These are phyloP conservation scores for Gardenia jasminoides DNA, from an alignment of 257 asterid genomes.

Conservation along the genomic window DNA sequence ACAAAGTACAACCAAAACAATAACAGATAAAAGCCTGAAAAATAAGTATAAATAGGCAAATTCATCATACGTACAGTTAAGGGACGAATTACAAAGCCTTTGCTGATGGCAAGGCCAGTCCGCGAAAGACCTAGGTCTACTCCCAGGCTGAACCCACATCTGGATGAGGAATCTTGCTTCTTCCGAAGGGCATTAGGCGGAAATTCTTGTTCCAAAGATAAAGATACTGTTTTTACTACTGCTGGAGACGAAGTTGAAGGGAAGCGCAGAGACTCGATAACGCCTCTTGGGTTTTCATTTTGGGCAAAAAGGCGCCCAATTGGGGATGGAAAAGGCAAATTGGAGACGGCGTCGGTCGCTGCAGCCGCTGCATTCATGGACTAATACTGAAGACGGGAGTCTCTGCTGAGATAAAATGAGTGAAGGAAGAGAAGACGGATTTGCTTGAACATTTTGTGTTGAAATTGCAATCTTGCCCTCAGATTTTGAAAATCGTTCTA, in stretches of 20 bases:
- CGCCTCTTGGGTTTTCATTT: not conserved
- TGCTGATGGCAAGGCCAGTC: conserved; percentile 87
- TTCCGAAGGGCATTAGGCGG: conserved; percentile 72
- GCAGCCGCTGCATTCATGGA: conserved; percentile 14
- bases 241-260: not conserved
- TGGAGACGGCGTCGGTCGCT: conserved; percentile 1
- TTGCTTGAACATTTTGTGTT: not conserved
- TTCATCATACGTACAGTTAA: conserved; percentile 46
- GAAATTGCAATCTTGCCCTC: not conserved
- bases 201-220: conserved; percentile 42
- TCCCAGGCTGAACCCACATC: conserved; percentile 92
- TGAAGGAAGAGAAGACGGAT: not conserved
- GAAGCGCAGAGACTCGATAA: not conserved
- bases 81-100: conserved; percentile 80
- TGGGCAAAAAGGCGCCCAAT: not conserved
- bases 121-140: conserved; percentile 80
- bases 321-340: not conserved
- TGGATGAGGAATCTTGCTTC: conserved; percentile 62
- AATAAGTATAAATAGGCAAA: not conserved
- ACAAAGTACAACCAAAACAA: conserved; percentile 1
- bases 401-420: too few species aligned
- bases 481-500: not conserved
- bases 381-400: not conserved
- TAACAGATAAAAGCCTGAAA: not conserved
- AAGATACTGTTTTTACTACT: not conserved